phyloP scores from a whole-genome alignment of 345 rosid species.

The Corchorus olitorius region DNA sequence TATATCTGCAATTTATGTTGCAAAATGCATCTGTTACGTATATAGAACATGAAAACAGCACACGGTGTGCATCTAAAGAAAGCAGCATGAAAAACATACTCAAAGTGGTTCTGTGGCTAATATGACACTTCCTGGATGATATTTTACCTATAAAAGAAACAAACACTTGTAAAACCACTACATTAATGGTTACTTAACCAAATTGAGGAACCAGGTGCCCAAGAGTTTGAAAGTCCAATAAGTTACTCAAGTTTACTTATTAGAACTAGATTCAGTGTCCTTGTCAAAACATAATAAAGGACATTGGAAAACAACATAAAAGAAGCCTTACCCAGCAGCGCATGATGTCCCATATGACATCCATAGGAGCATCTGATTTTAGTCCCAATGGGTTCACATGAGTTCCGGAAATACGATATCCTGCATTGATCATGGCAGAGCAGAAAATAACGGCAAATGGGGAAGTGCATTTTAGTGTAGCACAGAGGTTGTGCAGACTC shows the following conservation, averaged over 20 bases:
- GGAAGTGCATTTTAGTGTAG: conserved; percentile 92
- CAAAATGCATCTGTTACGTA: neutral
- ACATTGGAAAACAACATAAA: conserved; percentile 1
- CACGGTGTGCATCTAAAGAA: neutral
- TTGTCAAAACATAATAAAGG: neutral
- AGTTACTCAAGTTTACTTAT: neutral
- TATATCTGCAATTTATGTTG: neutral
- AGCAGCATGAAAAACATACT: conserved; percentile 40
- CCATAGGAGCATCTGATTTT: conserved; percentile 99
- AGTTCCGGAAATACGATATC: conserved; percentile 88
- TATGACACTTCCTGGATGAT: conserved; percentile 95
- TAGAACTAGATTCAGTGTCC: neutral
- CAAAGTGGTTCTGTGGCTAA: conserved; percentile 89
- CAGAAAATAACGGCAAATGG: conserved; percentile 94
- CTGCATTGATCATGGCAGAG: conserved; percentile 95
- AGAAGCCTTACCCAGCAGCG: conserved; percentile 89
- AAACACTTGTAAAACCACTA: neutral
- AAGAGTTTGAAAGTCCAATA: neutral
- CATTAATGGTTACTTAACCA: neutral
- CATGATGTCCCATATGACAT: conserved; percentile 98
- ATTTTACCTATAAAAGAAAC: conserved; percentile 60
- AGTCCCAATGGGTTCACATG: conserved; percentile 91
- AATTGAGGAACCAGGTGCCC: neutral
- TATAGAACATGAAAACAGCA: neutral
- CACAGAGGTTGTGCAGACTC: conserved; percentile 94